These are phyloP conservation scores for Castanea crenata DNA, from an alignment of 306 rosid genomes.

Conservation along the genomic window DNA sequence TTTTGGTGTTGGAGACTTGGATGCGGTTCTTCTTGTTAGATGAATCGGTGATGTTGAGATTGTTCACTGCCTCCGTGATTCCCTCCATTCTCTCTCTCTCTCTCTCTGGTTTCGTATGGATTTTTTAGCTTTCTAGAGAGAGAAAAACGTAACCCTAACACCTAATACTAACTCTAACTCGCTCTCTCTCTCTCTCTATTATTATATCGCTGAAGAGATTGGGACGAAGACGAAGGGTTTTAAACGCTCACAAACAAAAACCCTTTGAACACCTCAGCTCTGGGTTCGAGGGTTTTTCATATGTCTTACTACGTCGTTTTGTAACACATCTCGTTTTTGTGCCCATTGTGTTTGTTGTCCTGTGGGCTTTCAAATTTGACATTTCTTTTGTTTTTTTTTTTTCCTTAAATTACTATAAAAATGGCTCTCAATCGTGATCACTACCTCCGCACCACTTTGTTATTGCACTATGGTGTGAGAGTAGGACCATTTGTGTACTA, in stretches of 20 bases:
- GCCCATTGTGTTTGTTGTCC: no score
- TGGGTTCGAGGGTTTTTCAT: neutral
- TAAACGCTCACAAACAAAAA: neutral
- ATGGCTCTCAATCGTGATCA: no score
- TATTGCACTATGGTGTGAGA: no score
- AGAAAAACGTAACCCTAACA: neutral
- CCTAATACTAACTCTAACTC: neutral
- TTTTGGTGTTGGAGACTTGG: constrained; percentile 76
- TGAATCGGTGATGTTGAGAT: constrained; percentile 43
- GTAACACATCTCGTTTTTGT: no score
- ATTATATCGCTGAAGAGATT: neutral
- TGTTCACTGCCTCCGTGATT: constrained; percentile 52
- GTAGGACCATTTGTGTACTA: no score
- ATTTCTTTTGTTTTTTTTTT: no score
- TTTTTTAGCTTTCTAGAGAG: neutral
- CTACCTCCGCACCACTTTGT: no score
- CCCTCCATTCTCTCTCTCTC: constrained; percentile 38
- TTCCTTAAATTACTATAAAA: no score
- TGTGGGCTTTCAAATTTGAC: no score
- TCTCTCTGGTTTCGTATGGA: no score
- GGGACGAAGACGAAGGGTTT: neutral
- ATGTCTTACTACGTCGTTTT: no score
- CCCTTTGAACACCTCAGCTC: neutral
- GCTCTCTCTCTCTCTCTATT: neutral
- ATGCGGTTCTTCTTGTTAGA: constrained; percentile 62